Evolutionary conservation across 2,329 filamentous ascomycete species (phyloP), one percentile per base, ranked within the genome.

Genomic region (Alternaria arbusti): DNA sequence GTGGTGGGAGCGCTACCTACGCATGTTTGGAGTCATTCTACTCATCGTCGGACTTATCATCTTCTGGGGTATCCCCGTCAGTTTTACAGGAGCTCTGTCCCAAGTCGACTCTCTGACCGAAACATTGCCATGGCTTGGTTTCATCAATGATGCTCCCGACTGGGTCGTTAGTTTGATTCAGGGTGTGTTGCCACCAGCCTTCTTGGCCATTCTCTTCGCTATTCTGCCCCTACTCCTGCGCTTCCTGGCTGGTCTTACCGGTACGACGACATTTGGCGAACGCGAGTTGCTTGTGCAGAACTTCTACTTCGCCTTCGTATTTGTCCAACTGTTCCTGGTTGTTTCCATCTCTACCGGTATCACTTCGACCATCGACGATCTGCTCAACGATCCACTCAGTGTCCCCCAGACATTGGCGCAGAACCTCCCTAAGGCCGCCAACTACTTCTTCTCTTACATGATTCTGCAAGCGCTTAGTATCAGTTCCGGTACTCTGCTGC

Each of bases 401-500:
- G 87, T 96, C 61, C 88, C 96, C 0, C 79, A 88, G 17, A 85
- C 91, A 0, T 83, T 99, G 26, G 95, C 95, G 0, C 79, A 84
- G 11, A 96, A 94, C 64, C 83, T 99, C 6, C 96, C 96, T 2
- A 91, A 89, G 70, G 91, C 94, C 0, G 91, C 93, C 71, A 97
- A 97, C 77, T 99, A 98, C 80, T 99, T 98, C 84, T 98, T 97
- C 85, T 95, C 93, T 1, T 99, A 99, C 86, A 94, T 99, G 89
- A 91, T 97, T 76, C 89, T 99, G 10, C 96, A 98, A 74, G 93
- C 94, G 0, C 86, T 98, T 72, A 94, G 93, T 66, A 94, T 93
- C 66, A 97, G 94, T 78, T 95, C 95, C 1, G 94, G 92, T 78
- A 95, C 93, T 1, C 84, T 98, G 5, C 84, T 97, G 12, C 96